These are phyloP conservation scores for Jatropha curcas DNA, from an alignment of 345 rosid genomes.

Conservation along the genomic window DNA sequence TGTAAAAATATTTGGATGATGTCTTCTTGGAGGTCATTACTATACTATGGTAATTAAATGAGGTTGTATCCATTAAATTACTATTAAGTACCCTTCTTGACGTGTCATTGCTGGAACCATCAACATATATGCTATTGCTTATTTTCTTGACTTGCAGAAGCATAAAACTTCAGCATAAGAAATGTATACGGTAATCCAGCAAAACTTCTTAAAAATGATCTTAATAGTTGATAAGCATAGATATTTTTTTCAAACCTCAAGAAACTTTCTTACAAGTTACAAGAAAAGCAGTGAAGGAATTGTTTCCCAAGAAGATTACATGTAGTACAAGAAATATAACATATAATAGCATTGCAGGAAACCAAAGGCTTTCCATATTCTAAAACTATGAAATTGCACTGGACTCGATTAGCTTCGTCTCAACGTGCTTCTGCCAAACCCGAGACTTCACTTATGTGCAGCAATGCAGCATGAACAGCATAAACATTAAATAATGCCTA, in stretches of 20 bases:
- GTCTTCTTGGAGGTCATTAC: too few relatives aligned
- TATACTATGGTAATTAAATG: too few relatives aligned
- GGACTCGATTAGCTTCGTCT: slow-evolving; percentile 54
- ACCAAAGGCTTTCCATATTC: slow-evolving; percentile 47
- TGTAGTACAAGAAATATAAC: neutral
- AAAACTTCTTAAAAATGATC: neutral
- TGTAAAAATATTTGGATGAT: too few relatives aligned
- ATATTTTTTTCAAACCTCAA: slow-evolving; percentile 9
- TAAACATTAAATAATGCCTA: slow-evolving; percentile 3
- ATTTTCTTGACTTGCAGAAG: too few relatives aligned
- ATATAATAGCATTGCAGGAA: slow-evolving; percentile 29
- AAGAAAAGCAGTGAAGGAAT: slow-evolving; percentile 32
- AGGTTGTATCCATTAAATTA: too few relatives aligned
- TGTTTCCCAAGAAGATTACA: slow-evolving; percentile 28
- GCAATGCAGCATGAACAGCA: slow-evolving; percentile 18
- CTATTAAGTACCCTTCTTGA: too few relatives aligned
- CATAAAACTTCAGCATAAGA: neutral
- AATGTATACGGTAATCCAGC: neutral
- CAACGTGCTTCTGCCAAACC: slow-evolving; percentile 48
- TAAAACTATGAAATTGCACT: slow-evolving; percentile 45
- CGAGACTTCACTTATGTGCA: slow-evolving; percentile 20
- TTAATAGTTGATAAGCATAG: neutral
- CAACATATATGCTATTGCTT: too few relatives aligned
- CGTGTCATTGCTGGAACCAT: too few relatives aligned
- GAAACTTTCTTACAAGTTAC: slow-evolving; percentile 30